Conservation (phyloP, 202 grass and related monocot genomes). For the Setaria viridis region DNA sequence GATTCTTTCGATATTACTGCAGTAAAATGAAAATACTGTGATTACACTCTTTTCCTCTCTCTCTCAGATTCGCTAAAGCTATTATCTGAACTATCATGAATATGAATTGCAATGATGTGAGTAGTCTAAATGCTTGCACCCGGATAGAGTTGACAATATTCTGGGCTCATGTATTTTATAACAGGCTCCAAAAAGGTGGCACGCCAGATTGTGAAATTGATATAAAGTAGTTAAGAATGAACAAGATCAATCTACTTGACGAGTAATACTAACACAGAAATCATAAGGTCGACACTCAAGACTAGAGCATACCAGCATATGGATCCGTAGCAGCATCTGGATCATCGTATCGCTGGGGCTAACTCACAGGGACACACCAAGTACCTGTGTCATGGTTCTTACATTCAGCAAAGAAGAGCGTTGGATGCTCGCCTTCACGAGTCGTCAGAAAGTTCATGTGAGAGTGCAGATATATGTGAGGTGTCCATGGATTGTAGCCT, state of each 20-base stretch:
- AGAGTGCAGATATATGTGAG: neutral
- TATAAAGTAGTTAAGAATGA: neutral
- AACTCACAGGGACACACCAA: constrained; percentile 20
- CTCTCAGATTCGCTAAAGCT: neutral
- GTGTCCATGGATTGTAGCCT: neutral
- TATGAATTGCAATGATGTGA: neutral
- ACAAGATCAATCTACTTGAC: neutral
- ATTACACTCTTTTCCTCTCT: too few relatives aligned
- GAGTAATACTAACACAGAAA: neutral
- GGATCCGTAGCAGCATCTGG: neutral
- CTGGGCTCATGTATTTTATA: neutral
- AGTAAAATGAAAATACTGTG: too few relatives aligned
- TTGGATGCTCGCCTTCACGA: neutral
- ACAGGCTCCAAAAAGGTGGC: neutral
- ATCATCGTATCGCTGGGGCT: neutral
- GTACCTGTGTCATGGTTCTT: neutral
- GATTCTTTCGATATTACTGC: too few relatives aligned
- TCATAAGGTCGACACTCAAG: neutral
- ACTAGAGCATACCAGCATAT: neutral
- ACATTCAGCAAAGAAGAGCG: constrained; percentile 39
- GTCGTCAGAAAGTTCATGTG: constrained; percentile 30
- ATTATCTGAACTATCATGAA: neutral
- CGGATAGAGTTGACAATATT: neutral
- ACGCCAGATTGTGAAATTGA: neutral
- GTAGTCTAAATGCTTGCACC: neutral